Conservation (phyloP, 257 asterid genomes). For the Fraxinus pennsylvanica region DNA sequence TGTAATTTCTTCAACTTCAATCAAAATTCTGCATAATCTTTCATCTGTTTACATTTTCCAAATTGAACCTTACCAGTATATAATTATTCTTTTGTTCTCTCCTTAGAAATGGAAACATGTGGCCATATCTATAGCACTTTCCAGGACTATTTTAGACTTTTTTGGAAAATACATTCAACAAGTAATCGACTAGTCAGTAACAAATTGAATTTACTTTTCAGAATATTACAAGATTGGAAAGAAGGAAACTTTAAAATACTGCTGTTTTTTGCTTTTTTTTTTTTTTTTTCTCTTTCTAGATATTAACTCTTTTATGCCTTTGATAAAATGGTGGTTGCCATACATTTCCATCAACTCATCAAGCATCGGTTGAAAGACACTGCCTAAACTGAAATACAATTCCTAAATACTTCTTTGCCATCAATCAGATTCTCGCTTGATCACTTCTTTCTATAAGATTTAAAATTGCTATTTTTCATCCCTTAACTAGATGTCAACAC, state of each 20-base stretch:
- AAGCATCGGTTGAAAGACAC: not conserved
- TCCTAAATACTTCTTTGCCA: too few species aligned
- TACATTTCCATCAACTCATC: not conserved
- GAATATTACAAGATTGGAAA: not conserved
- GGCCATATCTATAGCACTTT: not conserved
- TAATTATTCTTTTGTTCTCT: not conserved
- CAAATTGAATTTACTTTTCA: not conserved
- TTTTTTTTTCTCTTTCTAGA: not conserved
- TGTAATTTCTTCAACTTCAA: too few species aligned
- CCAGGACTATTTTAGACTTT: not conserved
- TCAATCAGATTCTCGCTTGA: too few species aligned
- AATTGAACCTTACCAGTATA: too few species aligned
- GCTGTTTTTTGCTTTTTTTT: not conserved
- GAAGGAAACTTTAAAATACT: not conserved
- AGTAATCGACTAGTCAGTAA: not conserved
- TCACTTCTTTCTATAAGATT: too few species aligned
- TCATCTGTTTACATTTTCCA: too few species aligned
- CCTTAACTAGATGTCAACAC: not conserved
- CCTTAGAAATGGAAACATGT: not conserved
- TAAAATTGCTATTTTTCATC: too few species aligned
- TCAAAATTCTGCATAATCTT: too few species aligned
- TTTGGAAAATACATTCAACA: not conserved
- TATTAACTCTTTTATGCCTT: not conserved
- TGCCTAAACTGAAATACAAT: too few species aligned
- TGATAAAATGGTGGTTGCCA: not conserved